Percentiles rank a stretch among this genome's conserved stretches.
Conservation (phyloP, 1,139 yeast genomes). For the Lodderomyces metapsilosis region DNA sequence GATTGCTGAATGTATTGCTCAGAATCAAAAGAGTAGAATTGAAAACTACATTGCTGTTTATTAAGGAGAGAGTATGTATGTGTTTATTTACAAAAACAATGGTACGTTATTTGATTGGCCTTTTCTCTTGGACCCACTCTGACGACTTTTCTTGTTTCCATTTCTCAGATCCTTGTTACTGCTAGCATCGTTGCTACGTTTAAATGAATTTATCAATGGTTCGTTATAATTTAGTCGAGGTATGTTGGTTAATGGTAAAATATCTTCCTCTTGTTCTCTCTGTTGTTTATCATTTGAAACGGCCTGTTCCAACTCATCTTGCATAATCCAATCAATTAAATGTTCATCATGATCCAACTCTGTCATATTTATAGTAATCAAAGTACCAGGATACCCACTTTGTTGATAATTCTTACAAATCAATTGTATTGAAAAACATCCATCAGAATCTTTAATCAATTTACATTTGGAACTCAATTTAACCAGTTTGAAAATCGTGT, state of each 20-base stretch:
- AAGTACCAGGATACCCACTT: slow-evolving; percentile 53
- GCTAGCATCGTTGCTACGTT: not conserved
- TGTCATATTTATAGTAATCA: slow-evolving; percentile 59
- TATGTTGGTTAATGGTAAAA: not conserved
- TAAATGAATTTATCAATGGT: slow-evolving; percentile 12
- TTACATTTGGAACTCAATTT: slow-evolving; percentile 60
- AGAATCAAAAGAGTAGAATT: slow-evolving; percentile 79
- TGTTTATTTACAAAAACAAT: not conserved
- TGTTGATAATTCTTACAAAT: slow-evolving; percentile 30
- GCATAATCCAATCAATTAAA: slow-evolving; percentile 12
- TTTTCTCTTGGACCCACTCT: slow-evolving; percentile 1
- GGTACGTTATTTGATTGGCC: slow-evolving; percentile 3
- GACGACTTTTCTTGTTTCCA: slow-evolving; percentile 2
- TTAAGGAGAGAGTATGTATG: slow-evolving; percentile 17
- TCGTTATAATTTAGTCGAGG: slow-evolving; percentile 5
- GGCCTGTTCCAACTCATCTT: slow-evolving; percentile 11
- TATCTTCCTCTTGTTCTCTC: not conserved
- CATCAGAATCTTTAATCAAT: slow-evolving; percentile 55
- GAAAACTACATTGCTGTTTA: slow-evolving; percentile 76
- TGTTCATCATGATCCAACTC: slow-evolving; percentile 31
- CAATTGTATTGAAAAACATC: slow-evolving; percentile 50
- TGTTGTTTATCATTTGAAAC: not conserved
- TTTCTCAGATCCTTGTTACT: slow-evolving; percentile 3
- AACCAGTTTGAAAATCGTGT: slow-evolving; percentile 53
- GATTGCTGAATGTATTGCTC: slow-evolving; percentile 97